Evolutionary conservation across 2,329 filamentous ascomycete genomes (phyloP), one percentile per base, ranked within the genome.

Genomic region (Trichoderma brevicompactum): DNA sequence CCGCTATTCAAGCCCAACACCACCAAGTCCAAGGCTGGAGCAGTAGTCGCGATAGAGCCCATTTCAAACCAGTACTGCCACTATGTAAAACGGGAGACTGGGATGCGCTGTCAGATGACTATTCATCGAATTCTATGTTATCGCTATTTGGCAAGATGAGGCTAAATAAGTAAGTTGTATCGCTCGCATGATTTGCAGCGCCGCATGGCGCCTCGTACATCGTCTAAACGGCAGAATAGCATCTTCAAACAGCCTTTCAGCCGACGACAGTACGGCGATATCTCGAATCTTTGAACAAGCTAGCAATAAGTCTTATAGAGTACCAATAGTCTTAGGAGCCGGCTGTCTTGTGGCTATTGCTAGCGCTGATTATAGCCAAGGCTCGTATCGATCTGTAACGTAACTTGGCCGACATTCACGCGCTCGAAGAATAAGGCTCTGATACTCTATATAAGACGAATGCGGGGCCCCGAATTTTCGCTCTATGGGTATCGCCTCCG

Each of bases 1-100:
- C 66, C 66, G 50, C 66, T 66, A 49, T 66, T 67, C 48, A 67
- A 28, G 12, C 66, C 66, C 34, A 67, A 36, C 28, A 67, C 66
- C 4, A 56, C 62, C 50, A 67, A 46, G 43, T 67, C 64, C 56
- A 67, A 43, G 9, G 23, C 34, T 19, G 19, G 52, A 7, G 2
- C 43, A 43, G 46, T 28, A 34, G 41, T 17, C 23, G 34, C 38
- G 15, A 50, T 43, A 54, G 60, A 63, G 32, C 60, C 60, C 60
- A 63, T 63, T 15, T 32, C 32, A 43, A 34, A 15, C 34, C 46
- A 32, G 4, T 34, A 19, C 43, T 2, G 36, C 48, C 38, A 28
- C 15, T 2, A 15, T 23, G 23, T 9, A 15, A 15, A 9, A 46
- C 12, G 23, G 19, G n/a, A 17, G 36, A 61, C 43, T 41, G 9